Evolutionary conservation across 208 protist genomes (phyloP), one percentile per base, ranked within the genome.

Genomic region (Leishmania braziliensis): DNA sequence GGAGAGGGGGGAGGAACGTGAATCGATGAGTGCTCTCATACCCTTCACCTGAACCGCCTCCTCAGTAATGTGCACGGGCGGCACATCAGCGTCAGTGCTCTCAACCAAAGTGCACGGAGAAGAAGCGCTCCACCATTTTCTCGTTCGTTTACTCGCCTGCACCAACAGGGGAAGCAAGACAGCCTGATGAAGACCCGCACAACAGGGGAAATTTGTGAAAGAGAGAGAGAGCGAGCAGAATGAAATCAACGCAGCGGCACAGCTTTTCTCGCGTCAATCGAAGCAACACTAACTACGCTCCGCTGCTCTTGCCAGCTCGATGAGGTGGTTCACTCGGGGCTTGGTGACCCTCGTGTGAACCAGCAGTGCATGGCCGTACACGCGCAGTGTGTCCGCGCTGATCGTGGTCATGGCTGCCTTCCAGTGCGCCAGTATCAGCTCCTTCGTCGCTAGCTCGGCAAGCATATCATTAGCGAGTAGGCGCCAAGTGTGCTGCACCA

Each of bases 331-430:
- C 60, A 90, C 84, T 33, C 90, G 79, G 0, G 70, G 72, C 18
- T 46, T 56, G 14, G 74, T 76, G 2, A 94, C 76, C 9, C 84
- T 73, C 33, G 86, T 51, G 72, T 88, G 81, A 18, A 83, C 77
- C 53, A 95, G 68, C 51, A 92, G 81, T 4, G 81, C 81, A 53
- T 95, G 89, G 36, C 78, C 88, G 78, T 95, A 95, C 53, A 94
- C 86, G 2, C 92, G 90, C 43, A 95, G 53, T 8, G 88, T 92
- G 81, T 93, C 88, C 1, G 90, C 33, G 3, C 87, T 43, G 60
- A 94, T 86, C 46, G 75, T 80, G 12, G 63, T 5, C 2, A 77
- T 29, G 1, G 73, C 29, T 6, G 62, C 63, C 46, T 82, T 76
- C 90, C 92, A 95, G 77, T 95, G 85, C 0, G 86, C 82, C 50